These are phyloP conservation scores for Parasarocladium wereldwijsianum DNA, from an alignment of 2,329 filamentous ascomycete species.

Conservation along the genomic window DNA sequence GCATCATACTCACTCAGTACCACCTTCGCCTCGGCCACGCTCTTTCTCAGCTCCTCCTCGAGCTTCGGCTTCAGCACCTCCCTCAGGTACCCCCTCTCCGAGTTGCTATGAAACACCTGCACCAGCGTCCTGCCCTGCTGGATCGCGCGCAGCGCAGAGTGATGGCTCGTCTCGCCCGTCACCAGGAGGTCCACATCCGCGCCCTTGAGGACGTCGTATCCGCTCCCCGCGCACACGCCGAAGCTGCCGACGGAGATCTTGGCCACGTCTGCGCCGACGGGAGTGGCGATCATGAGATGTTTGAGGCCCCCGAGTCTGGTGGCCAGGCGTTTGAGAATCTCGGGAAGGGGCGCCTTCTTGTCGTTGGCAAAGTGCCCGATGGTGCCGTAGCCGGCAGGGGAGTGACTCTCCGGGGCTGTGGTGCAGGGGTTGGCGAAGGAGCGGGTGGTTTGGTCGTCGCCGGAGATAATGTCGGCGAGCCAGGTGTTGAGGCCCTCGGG, in stretches of 20 bases:
- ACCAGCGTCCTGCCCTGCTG: slow-evolving; percentile 75
- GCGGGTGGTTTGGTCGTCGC: slow-evolving; percentile 22
- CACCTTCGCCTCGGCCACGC: slow-evolving; percentile 41
- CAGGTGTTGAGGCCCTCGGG: slow-evolving; percentile 80
- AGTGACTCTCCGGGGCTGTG: slow-evolving; percentile 25
- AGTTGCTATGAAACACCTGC: slow-evolving; percentile 84
- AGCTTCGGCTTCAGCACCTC: slow-evolving; percentile 55
- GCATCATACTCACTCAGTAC: slow-evolving; percentile 65
- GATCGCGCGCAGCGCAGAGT: slow-evolving; percentile 75
- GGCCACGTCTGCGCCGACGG: slow-evolving; percentile 29
- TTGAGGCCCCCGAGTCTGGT: slow-evolving; percentile 51
- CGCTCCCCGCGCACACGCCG: slow-evolving; percentile 82
- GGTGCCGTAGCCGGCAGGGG: slow-evolving; percentile 38
- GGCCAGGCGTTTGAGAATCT: slow-evolving; percentile 40
- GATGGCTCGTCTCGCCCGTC: slow-evolving; percentile 87
- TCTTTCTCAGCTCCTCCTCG: slow-evolving; percentile 37
- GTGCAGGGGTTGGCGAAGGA: slow-evolving; percentile 30
- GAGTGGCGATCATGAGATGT: slow-evolving; percentile 33
- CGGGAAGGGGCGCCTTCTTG: slow-evolving; percentile 19
- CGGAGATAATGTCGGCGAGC: slow-evolving; percentile 75
- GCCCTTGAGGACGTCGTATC: slow-evolving; percentile 58
- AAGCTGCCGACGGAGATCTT: slow-evolving; percentile 45
- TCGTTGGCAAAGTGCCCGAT: slow-evolving; percentile 24
- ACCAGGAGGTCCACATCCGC: slow-evolving; percentile 67
- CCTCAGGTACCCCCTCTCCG: slow-evolving; percentile 69